These are phyloP conservation scores for Mycena vitilis DNA, from an alignment of 768 basidiomycete genomes.

Conservation along the genomic window DNA sequence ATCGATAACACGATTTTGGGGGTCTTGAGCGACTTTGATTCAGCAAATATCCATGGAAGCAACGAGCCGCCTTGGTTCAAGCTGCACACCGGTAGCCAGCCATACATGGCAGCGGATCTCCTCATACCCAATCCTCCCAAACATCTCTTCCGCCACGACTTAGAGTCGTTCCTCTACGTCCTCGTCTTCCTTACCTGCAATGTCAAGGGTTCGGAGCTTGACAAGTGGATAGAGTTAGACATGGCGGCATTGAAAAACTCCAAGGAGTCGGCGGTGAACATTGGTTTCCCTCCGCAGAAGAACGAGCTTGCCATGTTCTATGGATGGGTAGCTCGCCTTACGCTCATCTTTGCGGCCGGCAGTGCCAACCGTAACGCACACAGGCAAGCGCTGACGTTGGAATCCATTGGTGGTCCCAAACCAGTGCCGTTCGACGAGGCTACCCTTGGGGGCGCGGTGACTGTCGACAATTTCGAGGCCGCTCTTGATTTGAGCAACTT, in stretches of 20 bases:
- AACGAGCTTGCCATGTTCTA: neutral
- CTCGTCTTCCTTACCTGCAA: slow-evolving; percentile 31
- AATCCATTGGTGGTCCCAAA: too few species aligned
- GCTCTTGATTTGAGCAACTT: too few species aligned
- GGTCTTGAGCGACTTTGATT: slow-evolving; percentile 40
- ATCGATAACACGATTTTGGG: slow-evolving; percentile 39
- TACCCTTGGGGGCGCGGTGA: too few species aligned
- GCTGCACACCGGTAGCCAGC: slow-evolving; percentile 1
- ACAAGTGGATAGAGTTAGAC: neutral
- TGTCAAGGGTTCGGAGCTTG: neutral
- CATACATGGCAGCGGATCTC: slow-evolving; percentile 16
- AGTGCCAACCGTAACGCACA: too few species aligned
- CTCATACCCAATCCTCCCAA: neutral
- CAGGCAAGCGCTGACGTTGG: too few species aligned
- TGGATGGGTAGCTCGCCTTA: neutral
- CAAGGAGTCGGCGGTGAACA: neutral
- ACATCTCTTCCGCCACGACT: slow-evolving; percentile 1
- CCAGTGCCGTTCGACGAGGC: too few species aligned
- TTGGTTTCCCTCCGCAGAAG: neutral
- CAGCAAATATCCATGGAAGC: slow-evolving; percentile 12
- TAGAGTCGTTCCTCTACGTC: slow-evolving; percentile 9
- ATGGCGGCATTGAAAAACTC: neutral
- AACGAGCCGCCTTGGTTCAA: neutral
- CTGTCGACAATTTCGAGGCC: too few species aligned
- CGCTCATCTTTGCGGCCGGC: neutral